Conservation (phyloP, 1,284 basidiomycete species). For the Naganishia liquefaciens region DNA sequence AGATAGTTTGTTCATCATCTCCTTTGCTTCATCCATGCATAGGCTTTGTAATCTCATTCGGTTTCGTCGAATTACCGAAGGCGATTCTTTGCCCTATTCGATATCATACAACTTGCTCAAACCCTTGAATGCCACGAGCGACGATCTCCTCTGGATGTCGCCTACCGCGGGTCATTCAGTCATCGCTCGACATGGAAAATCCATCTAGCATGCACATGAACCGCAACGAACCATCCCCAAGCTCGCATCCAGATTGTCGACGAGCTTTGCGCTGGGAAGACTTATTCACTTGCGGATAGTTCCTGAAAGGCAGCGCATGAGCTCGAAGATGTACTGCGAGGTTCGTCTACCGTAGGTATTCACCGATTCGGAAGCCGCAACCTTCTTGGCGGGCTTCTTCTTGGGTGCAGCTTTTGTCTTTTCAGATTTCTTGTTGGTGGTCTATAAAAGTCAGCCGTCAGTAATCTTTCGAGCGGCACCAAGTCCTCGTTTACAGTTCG, state of each 20-base stretch:
- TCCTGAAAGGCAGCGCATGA: not conserved
- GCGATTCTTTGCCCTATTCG: too few relatives aligned
- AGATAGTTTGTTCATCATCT: not conserved
- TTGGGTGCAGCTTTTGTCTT: constrained; percentile 5
- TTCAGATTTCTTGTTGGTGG: constrained; percentile 23
- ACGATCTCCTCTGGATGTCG: too few relatives aligned
- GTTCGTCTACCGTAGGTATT: not conserved
- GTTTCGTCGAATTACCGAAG: not conserved
- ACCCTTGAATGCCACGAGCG: not conserved
- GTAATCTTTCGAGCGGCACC: not conserved
- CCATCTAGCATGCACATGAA: too few relatives aligned
- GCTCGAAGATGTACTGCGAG: not conserved
- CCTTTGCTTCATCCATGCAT: not conserved
- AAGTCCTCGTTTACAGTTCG: constrained; percentile 4
- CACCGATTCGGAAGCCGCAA: constrained; percentile 12
- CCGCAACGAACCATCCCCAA: not conserved
- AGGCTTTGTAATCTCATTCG: not conserved
- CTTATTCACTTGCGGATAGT: constrained; percentile 9
- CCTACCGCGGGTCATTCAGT: not conserved
- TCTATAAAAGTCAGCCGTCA: constrained; percentile 6
- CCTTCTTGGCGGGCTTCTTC: constrained; percentile 20
- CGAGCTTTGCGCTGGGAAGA: too few relatives aligned
- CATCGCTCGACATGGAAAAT: not conserved
- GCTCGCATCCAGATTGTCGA: too few relatives aligned
- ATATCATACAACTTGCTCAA: not conserved